phyloP scores from a whole-genome alignment of 345 rosid genomes.

The Iberis pinnata region DNA sequence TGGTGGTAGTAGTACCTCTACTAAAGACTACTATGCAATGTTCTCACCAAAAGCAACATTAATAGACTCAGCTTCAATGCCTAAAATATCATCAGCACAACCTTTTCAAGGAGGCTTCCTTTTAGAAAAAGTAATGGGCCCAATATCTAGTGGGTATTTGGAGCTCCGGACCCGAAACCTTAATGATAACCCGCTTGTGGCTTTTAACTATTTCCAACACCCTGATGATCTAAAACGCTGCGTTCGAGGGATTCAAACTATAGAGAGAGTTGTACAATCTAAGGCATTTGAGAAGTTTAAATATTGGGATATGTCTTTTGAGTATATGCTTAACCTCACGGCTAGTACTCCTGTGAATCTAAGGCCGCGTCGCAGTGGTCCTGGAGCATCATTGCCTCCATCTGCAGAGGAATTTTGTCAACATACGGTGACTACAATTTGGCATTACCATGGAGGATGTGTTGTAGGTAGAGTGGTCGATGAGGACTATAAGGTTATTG shows the following conservation, averaged over 20 bases:
- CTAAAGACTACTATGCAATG: slow-evolving; percentile 41
- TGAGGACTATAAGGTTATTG: slow-evolving; percentile 53
- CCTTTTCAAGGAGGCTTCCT: slow-evolving; percentile 55
- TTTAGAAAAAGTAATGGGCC: slow-evolving; percentile 58
- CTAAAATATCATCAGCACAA: slow-evolving; percentile 25
- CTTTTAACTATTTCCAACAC: slow-evolving; percentile 59
- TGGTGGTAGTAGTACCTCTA: slow-evolving; percentile 15
- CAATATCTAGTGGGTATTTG: slow-evolving; percentile 49
- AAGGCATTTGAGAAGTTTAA: slow-evolving; percentile 41
- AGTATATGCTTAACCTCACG: slow-evolving; percentile 38
- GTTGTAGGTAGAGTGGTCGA: slow-evolving; percentile 73
- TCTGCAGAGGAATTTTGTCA: slow-evolving; percentile 53
- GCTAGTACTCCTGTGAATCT: slow-evolving; percentile 55
- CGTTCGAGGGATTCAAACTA: slow-evolving; percentile 50
- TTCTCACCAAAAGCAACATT: slow-evolving; percentile 45
- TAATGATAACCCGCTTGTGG: slow-evolving; percentile 53
- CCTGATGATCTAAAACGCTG: slow-evolving; percentile 48
- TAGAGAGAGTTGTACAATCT: slow-evolving; percentile 46
- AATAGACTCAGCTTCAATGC: slow-evolving; percentile 26
- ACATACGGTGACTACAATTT: slow-evolving; percentile 81
- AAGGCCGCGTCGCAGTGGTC: slow-evolving; percentile 47
- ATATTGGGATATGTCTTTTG: slow-evolving; percentile 28
- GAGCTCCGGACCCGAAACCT: slow-evolving; percentile 46
- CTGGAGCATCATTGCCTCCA: slow-evolving; percentile 42
- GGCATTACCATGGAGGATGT: slow-evolving; percentile 96